Conservation (phyloP, 140 eudicot species). For the Bidens hawaiensis region DNA sequence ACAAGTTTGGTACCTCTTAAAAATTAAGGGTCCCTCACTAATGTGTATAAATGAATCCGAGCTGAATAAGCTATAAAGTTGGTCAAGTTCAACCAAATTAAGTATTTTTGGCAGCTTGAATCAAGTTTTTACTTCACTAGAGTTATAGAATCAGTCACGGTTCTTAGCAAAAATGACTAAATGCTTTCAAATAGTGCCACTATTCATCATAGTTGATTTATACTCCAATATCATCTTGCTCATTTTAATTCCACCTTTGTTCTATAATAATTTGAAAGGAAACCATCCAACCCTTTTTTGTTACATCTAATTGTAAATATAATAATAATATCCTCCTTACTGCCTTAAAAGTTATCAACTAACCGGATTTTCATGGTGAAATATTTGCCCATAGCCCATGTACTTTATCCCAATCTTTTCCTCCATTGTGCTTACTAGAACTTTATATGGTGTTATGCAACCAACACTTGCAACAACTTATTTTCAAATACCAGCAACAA, state of each 20-base stretch:
- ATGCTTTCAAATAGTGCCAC: slow-evolving; percentile 37
- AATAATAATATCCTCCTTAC: slow-evolving; percentile 39
- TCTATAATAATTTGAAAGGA: slow-evolving; percentile 31
- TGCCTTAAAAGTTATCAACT: slow-evolving; percentile 53
- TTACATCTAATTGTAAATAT: slow-evolving; percentile 36
- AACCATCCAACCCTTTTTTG: slow-evolving; percentile 28
- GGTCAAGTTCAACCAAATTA: slow-evolving; percentile 21
- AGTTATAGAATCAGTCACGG: slow-evolving; percentile 36
- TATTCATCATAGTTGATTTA: slow-evolving; percentile 27
- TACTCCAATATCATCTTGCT: slow-evolving; percentile 51
- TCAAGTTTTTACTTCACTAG: slow-evolving; percentile 19
- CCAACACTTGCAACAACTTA: slow-evolving; percentile 35
- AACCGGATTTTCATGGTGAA: slow-evolving; percentile 37
- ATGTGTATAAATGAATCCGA: slow-evolving; percentile 13
- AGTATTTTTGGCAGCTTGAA: slow-evolving; percentile 7
- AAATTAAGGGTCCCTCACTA: too few relatives aligned
- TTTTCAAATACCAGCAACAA: slow-evolving; percentile 26
- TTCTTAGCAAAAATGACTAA: slow-evolving; percentile 33
- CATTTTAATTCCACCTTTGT: slow-evolving; percentile 40
- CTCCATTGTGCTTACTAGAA: slow-evolving; percentile 42
- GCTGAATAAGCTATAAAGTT: neutral
- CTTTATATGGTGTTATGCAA: slow-evolving; percentile 53
- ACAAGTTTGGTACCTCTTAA: too few relatives aligned
- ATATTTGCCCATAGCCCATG: neutral
- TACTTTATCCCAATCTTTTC: slow-evolving; percentile 33